Evolutionary conservation across 2,329 filamentous ascomycete species (phyloP).

Genomic region (Aspergillus vadensis): DNA sequence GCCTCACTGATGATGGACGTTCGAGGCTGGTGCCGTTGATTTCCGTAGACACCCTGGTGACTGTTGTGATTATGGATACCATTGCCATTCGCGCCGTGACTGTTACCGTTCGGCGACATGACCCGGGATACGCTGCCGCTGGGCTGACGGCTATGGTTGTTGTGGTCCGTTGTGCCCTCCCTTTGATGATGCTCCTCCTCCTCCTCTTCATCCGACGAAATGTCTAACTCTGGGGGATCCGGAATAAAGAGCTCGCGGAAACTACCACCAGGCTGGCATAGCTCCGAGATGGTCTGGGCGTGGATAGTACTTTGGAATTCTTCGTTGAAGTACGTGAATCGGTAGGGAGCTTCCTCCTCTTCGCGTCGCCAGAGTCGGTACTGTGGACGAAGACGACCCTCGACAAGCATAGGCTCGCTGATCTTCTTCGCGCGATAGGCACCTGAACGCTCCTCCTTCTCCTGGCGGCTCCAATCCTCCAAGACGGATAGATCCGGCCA

Average conservation of each 20-base stretch:
- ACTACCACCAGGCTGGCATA: slow-evolving; percentile 79
- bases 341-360: slow-evolving; percentile 86
- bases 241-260: slow-evolving; percentile 91
- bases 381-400: slow-evolving; percentile 80
- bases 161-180: slow-evolving; percentile 19
- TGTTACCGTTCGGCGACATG: slow-evolving; percentile 3
- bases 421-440: slow-evolving; percentile 86
- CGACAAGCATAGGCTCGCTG: slow-evolving; percentile 88
- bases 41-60: slow-evolving; percentile 1
- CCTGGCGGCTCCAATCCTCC: slow-evolving; percentile 86
- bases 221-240: slow-evolving; percentile 73
- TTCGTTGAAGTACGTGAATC: slow-evolving; percentile 99
- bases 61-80: slow-evolving; percentile 22
- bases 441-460: slow-evolving; percentile 84
- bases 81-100: slow-evolving; percentile 2
- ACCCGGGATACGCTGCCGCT: slow-evolving; percentile 2
- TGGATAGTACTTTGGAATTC: slow-evolving; percentile 95
- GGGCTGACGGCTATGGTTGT: slow-evolving; percentile 25
- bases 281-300: slow-evolving; percentile 89
- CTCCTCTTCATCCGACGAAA: slow-evolving; percentile 70
- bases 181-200: slow-evolving; percentile 31
- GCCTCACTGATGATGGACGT: slow-evolving; percentile 41
- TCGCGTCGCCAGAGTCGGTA: slow-evolving; percentile 80
- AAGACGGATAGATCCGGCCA: slow-evolving; percentile 86
- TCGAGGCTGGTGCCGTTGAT: slow-evolving; percentile 28